Conservation (phyloP, 2,329 filamentous ascomycete genomes). For the Aureobasidium leucospermi region DNA sequence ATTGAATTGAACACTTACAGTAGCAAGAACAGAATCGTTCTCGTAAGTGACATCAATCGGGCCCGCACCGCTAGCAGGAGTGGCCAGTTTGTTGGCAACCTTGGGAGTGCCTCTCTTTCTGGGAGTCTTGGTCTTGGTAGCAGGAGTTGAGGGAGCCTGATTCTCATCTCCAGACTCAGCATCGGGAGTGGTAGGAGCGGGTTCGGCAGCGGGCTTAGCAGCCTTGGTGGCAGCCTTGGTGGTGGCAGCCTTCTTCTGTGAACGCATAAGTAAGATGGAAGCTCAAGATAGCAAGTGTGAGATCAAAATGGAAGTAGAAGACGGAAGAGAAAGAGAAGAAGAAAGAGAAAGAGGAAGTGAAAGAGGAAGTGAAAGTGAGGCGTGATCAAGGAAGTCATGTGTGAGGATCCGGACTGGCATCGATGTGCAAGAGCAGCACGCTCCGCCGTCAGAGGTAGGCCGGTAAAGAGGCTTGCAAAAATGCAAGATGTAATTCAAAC, state of each 20-base stretch:
- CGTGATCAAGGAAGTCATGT: too few relatives aligned
- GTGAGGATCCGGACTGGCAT: too few relatives aligned
- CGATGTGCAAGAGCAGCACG: too few relatives aligned
- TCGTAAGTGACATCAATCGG: constrained; percentile 23
- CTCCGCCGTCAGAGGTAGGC: too few relatives aligned
- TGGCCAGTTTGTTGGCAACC: constrained; percentile 13
- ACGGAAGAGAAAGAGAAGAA: background rate
- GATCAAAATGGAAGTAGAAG: background rate
- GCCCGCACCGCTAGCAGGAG: constrained; percentile 14
- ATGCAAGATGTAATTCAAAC: too few relatives aligned
- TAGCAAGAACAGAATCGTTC: constrained; percentile 19
- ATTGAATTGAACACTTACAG: background rate
- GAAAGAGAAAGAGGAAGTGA: background rate
- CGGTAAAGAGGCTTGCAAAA: too few relatives aligned
- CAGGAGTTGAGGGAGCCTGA: background rate
- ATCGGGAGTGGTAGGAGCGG: constrained; percentile 14
- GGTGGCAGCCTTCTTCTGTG: constrained; percentile 11
- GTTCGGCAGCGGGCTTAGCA: background rate
- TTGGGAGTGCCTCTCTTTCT: constrained; percentile 14
- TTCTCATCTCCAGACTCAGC: constrained; percentile 11
- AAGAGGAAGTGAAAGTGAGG: background rate
- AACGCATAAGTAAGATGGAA: background rate
- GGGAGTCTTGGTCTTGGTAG: constrained; percentile 15
- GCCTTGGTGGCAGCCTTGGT: background rate
- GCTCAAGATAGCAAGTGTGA: background rate